Conservation (phyloP, 345 rosid species). For the Sonneratia caseolaris region DNA sequence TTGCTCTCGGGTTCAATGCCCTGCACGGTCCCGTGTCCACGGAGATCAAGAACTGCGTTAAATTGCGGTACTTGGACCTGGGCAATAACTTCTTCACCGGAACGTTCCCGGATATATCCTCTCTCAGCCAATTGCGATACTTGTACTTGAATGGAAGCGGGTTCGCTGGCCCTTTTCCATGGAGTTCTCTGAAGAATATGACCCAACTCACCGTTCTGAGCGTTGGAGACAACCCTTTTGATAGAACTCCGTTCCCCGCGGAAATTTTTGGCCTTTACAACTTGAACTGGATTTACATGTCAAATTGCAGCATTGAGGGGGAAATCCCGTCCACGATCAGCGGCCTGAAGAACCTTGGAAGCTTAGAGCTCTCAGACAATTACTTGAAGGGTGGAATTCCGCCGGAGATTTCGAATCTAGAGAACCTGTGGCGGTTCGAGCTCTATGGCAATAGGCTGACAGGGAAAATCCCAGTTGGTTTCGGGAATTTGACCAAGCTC, state of each 20-base stretch:
- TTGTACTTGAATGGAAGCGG: conserved; percentile 53
- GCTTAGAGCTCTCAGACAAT: conserved; percentile 48
- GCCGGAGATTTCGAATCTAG: conserved; percentile 39
- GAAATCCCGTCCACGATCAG: conserved; percentile 54
- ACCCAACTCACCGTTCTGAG: conserved; percentile 42
- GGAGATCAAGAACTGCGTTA: conserved; percentile 41
- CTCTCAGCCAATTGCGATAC: conserved; percentile 37
- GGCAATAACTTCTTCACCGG: conserved; percentile 66
- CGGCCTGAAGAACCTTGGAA: conserved; percentile 38
- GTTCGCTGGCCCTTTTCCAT: conserved; percentile 58
- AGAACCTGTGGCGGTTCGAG: conserved; percentile 63
- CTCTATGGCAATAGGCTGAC: conserved; percentile 44
- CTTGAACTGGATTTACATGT: conserved; percentile 49
- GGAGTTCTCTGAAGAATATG: conserved; percentile 52
- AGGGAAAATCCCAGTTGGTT: conserved; percentile 60
- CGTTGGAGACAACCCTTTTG: conserved; percentile 55
- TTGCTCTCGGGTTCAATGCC: conserved; percentile 58
- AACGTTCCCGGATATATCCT: conserved; percentile 46
- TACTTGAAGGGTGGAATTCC: conserved; percentile 52
- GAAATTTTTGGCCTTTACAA: conserved; percentile 37
- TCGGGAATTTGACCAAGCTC: conserved; percentile 54
- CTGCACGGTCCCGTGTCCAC: conserved; percentile 29
- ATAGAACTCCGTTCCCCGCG: conserved; percentile 34
- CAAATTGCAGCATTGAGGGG: conserved; percentile 58
- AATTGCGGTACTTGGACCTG: conserved; percentile 53